Evolutionary conservation across 179 eudicot genomes (phyloP).

Genomic region (Vitellaria paradoxa): DNA sequence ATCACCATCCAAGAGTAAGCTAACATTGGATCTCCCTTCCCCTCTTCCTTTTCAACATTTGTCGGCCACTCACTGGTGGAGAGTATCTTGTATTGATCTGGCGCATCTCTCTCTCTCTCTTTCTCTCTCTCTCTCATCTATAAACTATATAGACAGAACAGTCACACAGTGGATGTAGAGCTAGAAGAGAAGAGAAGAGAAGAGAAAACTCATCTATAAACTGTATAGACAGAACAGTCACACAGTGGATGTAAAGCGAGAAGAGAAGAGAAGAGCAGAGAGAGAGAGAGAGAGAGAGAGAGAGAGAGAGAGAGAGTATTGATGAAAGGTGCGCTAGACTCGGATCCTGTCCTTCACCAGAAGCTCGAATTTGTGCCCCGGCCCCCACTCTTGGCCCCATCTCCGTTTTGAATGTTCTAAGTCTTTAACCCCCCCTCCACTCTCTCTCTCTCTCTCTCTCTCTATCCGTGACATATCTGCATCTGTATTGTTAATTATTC

Average conservation of each 20-base stretch:
- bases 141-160: neutral
- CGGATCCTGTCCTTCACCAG: neutral
- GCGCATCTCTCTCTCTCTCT: neutral
- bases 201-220: neutral
- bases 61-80: neutral
- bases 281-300: too few relatives aligned
- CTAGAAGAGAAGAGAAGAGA: too few relatives aligned
- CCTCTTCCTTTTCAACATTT: neutral
- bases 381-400: conserved; percentile 14
- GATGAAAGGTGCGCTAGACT: neutral
- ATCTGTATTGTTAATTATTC: neutral
- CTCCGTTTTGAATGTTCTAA: conserved; percentile 8
- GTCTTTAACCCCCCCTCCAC: neutral
- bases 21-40: neutral
- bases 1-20: neutral
- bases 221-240: neutral
- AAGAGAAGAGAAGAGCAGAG: too few relatives aligned
- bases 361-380: neutral
- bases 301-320: neutral
- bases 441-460: neutral
- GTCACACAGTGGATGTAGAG: too few relatives aligned
- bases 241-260: too few relatives aligned
- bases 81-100: too few relatives aligned
- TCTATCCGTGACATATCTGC: neutral
- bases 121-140: neutral